Percentiles rank a stretch among this genome's conserved stretches.
These are phyloP conservation scores for Aschersonia sp. DNA, from an alignment of 2,329 filamentous ascomycete genomes.

Conservation along the genomic window DNA sequence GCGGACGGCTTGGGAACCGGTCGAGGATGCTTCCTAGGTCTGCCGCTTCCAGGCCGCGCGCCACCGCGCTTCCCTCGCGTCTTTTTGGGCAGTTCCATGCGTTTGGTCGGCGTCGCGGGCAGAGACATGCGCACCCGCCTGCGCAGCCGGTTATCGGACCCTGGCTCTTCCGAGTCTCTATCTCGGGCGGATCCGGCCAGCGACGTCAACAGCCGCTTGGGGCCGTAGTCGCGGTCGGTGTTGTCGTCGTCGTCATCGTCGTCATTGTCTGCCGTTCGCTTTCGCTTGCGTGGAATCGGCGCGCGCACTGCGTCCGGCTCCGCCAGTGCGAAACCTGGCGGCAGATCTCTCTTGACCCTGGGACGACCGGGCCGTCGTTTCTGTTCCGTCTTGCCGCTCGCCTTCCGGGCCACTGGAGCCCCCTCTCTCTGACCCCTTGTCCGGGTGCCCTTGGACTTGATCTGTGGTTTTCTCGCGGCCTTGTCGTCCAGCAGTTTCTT, in stretches of 20 bases:
- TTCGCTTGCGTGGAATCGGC: constrained; percentile 13
- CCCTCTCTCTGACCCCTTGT: constrained; percentile 5
- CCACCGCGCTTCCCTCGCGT: constrained; percentile 21
- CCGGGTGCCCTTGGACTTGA: constrained; percentile 10
- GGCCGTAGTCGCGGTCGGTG: constrained; percentile 14
- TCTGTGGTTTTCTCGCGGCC: constrained; percentile 15
- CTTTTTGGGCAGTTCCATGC: constrained; percentile 15
- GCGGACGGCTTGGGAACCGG: constrained; percentile 4
- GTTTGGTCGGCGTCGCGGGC: constrained; percentile 6
- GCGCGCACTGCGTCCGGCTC: constrained; percentile 4
- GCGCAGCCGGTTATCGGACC: constrained; percentile 11
- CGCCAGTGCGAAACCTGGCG: constrained; percentile 8
- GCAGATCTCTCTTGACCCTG: constrained; percentile 4
- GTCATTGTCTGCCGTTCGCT: constrained; percentile 11
- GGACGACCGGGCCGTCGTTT: constrained; percentile 11
- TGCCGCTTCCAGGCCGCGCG: constrained; percentile 22
- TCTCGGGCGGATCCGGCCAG: constrained; percentile 11
- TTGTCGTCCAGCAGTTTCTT: constrained; percentile 25
- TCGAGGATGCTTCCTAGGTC: constrained; percentile 23
- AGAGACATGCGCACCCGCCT: constrained; percentile 7
- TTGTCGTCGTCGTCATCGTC: constrained; percentile 17
- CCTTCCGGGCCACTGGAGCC: constrained; percentile 10
- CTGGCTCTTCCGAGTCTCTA: constrained; percentile 11
- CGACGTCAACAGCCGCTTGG: constrained; percentile 10
- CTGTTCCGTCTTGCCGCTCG: constrained; percentile 7